Percentiles rank a stretch among this genome's conserved stretches.
These are phyloP conservation scores for Sporisorium iseilematis-ciliati DNA, from an alignment of 1,284 basidiomycete genomes.

Conservation along the genomic window DNA sequence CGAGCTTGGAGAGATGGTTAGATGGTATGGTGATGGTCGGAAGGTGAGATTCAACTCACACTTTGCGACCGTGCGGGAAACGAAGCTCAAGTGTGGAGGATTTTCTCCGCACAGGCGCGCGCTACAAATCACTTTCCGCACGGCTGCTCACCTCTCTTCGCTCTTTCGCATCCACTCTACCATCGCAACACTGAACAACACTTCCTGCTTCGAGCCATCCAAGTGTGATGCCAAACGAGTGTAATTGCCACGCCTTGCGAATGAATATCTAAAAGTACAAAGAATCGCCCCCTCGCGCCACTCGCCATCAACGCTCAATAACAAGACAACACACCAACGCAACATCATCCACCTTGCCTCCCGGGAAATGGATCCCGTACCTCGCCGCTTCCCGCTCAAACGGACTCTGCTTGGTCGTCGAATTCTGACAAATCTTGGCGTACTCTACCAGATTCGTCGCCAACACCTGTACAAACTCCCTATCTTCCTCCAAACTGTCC, in stretches of 20 bases:
- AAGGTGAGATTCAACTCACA: background rate
- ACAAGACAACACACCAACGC: slow-evolving; percentile 73
- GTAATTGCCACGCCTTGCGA: too few relatives aligned
- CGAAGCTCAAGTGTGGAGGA: too few relatives aligned
- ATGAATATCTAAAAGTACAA: slow-evolving; percentile 14
- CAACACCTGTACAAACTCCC: slow-evolving; percentile 59
- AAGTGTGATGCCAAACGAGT: too few relatives aligned
- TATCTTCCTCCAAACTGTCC: slow-evolving; percentile 53
- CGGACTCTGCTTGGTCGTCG: slow-evolving; percentile 78
- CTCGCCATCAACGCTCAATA: slow-evolving; percentile 63
- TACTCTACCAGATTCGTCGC: slow-evolving; percentile 61
- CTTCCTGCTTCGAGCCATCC: too few relatives aligned
- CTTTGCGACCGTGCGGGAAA: too few relatives aligned
- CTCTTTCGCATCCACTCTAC: too few relatives aligned
- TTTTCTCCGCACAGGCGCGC: too few relatives aligned
- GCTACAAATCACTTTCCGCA: too few relatives aligned
- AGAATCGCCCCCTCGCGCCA: background rate
- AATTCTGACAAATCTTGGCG: slow-evolving; percentile 53
- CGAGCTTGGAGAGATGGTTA: background rate
- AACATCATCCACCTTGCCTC: slow-evolving; percentile 72
- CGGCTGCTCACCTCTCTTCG: too few relatives aligned
- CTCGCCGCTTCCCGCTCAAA: slow-evolving; percentile 64
- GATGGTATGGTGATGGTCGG: slow-evolving; percentile 2
- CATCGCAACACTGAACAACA: too few relatives aligned
- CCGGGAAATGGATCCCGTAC: slow-evolving; percentile 70